These are phyloP conservation scores for Dipteronia sinensis DNA, from an alignment of 345 rosid species.

Conservation along the genomic window DNA sequence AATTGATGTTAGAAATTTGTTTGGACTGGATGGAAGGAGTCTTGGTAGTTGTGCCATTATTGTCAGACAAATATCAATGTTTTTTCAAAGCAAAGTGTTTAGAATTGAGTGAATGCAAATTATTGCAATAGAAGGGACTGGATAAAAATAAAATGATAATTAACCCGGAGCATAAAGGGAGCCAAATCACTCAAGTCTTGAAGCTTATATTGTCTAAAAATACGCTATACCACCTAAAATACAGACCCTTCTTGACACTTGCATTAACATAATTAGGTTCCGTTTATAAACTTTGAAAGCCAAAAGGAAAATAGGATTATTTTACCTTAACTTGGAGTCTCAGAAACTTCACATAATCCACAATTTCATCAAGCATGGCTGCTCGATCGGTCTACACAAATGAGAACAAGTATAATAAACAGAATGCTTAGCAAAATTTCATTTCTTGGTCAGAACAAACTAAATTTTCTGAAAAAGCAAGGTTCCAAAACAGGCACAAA, in stretches of 20 bases:
- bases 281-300: not conserved
- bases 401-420: constrained; percentile 10
- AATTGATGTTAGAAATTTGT: not conserved
- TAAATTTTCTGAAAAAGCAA: not conserved
- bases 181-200: not conserved
- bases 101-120: not conserved
- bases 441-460: constrained; percentile 8
- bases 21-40: not conserved
- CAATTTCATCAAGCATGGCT: constrained; percentile 98
- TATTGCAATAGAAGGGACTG: not conserved
- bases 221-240: not conserved
- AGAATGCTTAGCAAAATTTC: not conserved
- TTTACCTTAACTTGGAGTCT: constrained; percentile 98
- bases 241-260: not conserved
- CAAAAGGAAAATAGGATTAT: not conserved
- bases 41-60: not conserved
- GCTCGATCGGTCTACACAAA: constrained; percentile 87
- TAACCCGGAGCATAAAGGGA: not conserved
- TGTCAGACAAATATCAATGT: not conserved
- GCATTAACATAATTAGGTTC: constrained; percentile 4
- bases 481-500: not conserved
- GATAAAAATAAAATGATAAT: not conserved
- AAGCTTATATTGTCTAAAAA: not conserved
- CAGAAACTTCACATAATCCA: constrained; percentile 97
- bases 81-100: not conserved